Percentiles rank a stretch among this genome's conserved stretches.
These are phyloP conservation scores for Trichoderma simmonsii DNA, from an alignment of 2,329 filamentous ascomycete species.

Conservation along the genomic window DNA sequence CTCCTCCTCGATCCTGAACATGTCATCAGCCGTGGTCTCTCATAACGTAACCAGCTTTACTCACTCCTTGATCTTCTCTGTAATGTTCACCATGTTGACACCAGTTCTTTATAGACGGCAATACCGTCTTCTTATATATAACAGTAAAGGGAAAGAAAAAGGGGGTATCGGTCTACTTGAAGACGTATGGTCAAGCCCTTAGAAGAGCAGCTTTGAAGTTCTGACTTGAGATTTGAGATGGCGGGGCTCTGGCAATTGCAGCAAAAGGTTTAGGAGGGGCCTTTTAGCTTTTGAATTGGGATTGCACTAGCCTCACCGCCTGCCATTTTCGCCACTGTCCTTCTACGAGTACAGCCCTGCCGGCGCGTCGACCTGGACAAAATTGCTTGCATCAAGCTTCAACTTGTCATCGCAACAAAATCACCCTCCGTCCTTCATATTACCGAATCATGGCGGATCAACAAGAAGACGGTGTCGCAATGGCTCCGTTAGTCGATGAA, in stretches of 20 bases:
- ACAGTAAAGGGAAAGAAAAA: background rate
- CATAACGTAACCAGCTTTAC: slow-evolving; percentile 29
- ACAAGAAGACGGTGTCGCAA: slow-evolving; percentile 27
- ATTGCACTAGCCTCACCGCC: slow-evolving; percentile 28
- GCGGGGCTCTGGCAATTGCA: slow-evolving; percentile 9
- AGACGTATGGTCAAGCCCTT: background rate
- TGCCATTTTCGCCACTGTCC: slow-evolving; percentile 22
- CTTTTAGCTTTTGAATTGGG: background rate
- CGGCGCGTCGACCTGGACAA: slow-evolving; percentile 19
- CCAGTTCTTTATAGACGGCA: slow-evolving; percentile 31
- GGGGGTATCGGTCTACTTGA: background rate
- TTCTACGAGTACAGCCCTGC: slow-evolving; percentile 24
- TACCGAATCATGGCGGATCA: slow-evolving; percentile 33
- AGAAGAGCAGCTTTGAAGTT: background rate
- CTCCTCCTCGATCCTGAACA: slow-evolving; percentile 94
- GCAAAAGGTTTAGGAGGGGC: slow-evolving; percentile 8
- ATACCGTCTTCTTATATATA: slow-evolving; percentile 26
- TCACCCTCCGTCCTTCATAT: background rate
- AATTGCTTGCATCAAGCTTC: background rate
- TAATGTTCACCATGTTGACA: slow-evolving; percentile 92
- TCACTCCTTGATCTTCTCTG: slow-evolving; percentile 99
- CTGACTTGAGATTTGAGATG: background rate
- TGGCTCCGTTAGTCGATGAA: slow-evolving; percentile 27
- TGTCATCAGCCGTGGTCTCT: slow-evolving; percentile 23
- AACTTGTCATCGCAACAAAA: background rate